Conservation (phyloP, 2,329 filamentous ascomycete species). For the Fusarium protoensiforme region DNA sequence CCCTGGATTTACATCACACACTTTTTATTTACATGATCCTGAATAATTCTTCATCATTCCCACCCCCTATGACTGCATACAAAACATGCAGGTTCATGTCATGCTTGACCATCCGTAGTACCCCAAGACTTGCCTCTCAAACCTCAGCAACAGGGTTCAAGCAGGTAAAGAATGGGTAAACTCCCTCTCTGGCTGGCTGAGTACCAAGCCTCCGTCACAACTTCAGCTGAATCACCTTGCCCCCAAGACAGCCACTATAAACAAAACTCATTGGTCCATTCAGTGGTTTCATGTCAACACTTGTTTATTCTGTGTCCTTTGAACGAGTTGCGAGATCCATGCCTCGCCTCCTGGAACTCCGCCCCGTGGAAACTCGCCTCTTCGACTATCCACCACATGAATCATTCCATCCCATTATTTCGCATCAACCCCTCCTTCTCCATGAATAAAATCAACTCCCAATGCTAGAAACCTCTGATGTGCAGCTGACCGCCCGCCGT, state of each 20-base stretch:
- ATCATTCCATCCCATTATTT: neutral
- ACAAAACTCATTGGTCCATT: neutral
- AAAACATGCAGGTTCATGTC: conserved; percentile 1
- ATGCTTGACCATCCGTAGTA: neutral
- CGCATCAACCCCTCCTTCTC: neutral
- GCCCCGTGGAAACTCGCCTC: neutral
- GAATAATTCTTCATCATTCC: neutral
- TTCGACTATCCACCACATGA: neutral
- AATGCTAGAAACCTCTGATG: conserved; percentile 24
- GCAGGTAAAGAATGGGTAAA: neutral
- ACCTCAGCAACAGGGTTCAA: conserved; percentile 1
- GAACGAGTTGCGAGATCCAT: neutral
- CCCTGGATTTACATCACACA: neutral
- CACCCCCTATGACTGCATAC: conserved; percentile 3
- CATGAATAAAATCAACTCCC: conserved; percentile 26
- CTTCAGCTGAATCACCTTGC: neutral
- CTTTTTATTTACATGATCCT: neutral
- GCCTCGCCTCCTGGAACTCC: neutral
- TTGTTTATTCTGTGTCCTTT: neutral
- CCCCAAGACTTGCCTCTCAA: neutral
- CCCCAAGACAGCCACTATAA: neutral
- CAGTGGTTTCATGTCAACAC: neutral
- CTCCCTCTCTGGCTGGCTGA: neutral
- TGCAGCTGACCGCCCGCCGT: conserved; percentile 1
- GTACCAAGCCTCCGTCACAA: neutral